Conservation (phyloP, 495 filamentous ascomycete species). For the Trichoderma virens region DNA sequence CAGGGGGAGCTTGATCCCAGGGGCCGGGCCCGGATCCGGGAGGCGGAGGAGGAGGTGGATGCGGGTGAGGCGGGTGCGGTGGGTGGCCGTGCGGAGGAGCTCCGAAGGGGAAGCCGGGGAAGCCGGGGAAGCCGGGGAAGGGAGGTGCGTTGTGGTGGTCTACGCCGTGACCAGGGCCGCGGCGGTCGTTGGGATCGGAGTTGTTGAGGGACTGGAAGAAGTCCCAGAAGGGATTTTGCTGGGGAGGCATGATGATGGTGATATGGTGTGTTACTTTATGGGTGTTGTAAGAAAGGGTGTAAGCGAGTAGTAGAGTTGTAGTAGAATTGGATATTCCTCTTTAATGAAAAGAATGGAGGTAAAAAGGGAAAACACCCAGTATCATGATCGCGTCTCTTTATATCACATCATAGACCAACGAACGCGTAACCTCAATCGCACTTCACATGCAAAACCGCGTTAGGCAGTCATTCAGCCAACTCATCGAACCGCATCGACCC, state of each 20-base stretch:
- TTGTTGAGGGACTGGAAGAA: slow-evolving; percentile 20
- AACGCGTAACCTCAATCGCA: slow-evolving; percentile 3
- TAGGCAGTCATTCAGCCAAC: slow-evolving; percentile 2
- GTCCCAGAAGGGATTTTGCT: slow-evolving; percentile 22
- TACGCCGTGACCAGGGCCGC: slow-evolving; percentile 22
- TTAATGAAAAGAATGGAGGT: background rate
- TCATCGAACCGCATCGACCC: background rate
- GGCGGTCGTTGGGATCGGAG: slow-evolving; percentile 10
- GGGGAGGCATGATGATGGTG: background rate
- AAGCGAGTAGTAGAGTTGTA: too few relatives aligned
- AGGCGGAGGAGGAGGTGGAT: slow-evolving; percentile 18
- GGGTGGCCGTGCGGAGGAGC: too few relatives aligned
- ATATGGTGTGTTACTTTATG: background rate
- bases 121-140: too few relatives aligned
- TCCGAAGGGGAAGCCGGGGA: background rate
- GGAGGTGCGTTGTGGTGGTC: slow-evolving; percentile 20
- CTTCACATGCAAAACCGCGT: too few relatives aligned
- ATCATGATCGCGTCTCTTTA: background rate
- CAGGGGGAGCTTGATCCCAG: too few relatives aligned
- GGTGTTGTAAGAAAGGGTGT: too few relatives aligned
- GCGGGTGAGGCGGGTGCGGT: too few relatives aligned
- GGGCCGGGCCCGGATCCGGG: slow-evolving; percentile 13
- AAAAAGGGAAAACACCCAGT: too few relatives aligned
- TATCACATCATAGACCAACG: too few relatives aligned
- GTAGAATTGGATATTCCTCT: too few relatives aligned